These are phyloP conservation scores for Metschnikowia corniflorae DNA, from an alignment of 805 yeast genomes.

Conservation along the genomic window DNA sequence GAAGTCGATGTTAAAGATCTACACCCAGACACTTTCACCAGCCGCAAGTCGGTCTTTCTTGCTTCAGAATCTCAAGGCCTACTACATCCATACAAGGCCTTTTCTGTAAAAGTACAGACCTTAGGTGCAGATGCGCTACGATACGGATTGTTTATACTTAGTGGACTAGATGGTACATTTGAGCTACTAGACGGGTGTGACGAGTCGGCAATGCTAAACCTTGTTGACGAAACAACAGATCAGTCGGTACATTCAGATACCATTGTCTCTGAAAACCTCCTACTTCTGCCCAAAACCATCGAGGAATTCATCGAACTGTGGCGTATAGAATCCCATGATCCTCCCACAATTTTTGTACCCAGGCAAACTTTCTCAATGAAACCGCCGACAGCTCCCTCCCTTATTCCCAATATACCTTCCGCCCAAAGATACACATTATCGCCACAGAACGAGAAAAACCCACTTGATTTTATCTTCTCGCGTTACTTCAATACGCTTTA, in stretches of 20 bases:
- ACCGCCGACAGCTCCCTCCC: slow-evolving; percentile 11
- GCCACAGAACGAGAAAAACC: slow-evolving; percentile 22
- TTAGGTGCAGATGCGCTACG: slow-evolving; percentile 4
- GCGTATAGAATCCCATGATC: too few species aligned
- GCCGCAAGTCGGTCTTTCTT: slow-evolving; percentile 5
- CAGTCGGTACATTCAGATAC: too few species aligned
- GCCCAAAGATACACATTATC: slow-evolving; percentile 9
- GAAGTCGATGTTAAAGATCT: slow-evolving; percentile 3
- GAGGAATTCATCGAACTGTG: slow-evolving; percentile 2
- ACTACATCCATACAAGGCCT: not conserved
- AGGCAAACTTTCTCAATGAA: slow-evolving; percentile 22
- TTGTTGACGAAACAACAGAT: too few species aligned
- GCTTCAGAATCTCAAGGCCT: not conserved
- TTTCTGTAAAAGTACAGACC: slow-evolving; percentile 3
- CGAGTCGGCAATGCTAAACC: slow-evolving; percentile 2
- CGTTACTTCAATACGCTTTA: slow-evolving; percentile 37
- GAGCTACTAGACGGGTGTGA: slow-evolving; percentile 8
- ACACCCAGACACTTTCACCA: slow-evolving; percentile 3
- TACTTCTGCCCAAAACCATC: too few species aligned
- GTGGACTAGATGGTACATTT: slow-evolving; percentile 2
- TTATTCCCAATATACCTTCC: not conserved
- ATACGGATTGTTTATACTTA: slow-evolving; percentile 6
- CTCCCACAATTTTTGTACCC: too few species aligned
- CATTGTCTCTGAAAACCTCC: too few species aligned
- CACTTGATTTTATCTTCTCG: slow-evolving; percentile 28